Percentiles rank a stretch among this genome's conserved stretches.
phyloP scores from a whole-genome alignment of 106 monocot genomes.

The Dactylorhiza incarnata region DNA sequence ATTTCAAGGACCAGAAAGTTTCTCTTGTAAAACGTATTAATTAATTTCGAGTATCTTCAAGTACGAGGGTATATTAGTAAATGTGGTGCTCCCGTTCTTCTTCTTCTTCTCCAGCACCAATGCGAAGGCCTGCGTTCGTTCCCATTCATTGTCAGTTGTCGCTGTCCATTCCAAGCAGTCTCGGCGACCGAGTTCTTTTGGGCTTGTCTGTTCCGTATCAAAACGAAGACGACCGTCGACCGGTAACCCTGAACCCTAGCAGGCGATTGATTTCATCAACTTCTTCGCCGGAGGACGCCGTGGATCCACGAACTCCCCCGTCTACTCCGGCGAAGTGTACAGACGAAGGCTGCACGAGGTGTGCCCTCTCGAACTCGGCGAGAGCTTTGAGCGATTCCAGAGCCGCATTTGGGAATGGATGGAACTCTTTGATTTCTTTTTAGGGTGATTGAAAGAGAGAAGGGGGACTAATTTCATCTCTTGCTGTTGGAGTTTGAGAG shows the following conservation, averaged over 20 bases:
- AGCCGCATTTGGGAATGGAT: background rate
- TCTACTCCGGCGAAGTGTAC: background rate
- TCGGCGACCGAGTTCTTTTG: constrained; percentile 11
- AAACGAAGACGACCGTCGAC: background rate
- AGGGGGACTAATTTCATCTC: background rate
- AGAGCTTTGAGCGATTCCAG: background rate
- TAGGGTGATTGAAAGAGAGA: background rate
- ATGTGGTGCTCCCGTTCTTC: background rate
- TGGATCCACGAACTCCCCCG: background rate
- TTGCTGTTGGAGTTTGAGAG: constrained; percentile 8
- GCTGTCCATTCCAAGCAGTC: constrained; percentile 3
- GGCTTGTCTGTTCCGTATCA: background rate
- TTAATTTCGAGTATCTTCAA: too few relatives aligned
- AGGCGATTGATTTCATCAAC: background rate
- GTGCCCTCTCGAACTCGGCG: background rate
- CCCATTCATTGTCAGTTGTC: background rate
- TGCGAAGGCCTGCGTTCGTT: constrained; percentile 8
- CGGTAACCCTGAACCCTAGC: background rate
- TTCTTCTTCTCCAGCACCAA: background rate
- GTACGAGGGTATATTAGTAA: background rate
- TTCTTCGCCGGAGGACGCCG: background rate
- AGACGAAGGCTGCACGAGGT: background rate
- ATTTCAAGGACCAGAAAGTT: too few relatives aligned
- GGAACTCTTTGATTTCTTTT: constrained; percentile 4
- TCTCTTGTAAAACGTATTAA: too few relatives aligned